A percentile compares a stretch with the other conserved stretches of the same genome.
Conservation (phyloP, 2,329 filamentous ascomycete species). For the Aureobasidium sp. region DNA sequence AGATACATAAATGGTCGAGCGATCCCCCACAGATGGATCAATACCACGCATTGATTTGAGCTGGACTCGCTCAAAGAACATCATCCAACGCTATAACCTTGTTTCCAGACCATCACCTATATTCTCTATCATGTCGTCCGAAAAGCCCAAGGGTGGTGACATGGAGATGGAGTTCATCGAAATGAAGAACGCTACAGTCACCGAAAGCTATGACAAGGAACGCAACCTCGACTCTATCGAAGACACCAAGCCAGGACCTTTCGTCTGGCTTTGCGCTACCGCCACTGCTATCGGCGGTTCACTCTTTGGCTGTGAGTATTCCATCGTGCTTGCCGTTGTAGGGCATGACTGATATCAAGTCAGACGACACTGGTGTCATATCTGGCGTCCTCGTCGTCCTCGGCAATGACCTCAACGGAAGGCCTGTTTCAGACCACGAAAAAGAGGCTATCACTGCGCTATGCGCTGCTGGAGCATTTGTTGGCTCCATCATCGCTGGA, state of each 20-base stretch:
- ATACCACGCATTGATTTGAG: not conserved
- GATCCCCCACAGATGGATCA: not conserved
- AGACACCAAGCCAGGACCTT: conserved; percentile 16
- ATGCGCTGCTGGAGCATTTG: conserved; percentile 12
- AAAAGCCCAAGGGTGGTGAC: not conserved
- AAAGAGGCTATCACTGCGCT: conserved; percentile 14
- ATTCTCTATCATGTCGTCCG: not conserved
- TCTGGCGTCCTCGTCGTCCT: conserved; percentile 14
- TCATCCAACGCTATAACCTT: not conserved
- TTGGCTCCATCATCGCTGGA: conserved; percentile 12
- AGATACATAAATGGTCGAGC: not conserved
- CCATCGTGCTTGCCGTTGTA: not conserved
- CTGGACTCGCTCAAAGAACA: not conserved
- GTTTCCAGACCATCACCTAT: not conserved
- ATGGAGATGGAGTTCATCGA: conserved; percentile 7
- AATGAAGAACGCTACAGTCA: conserved; percentile 1
- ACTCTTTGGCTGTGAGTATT: conserved; percentile 15
- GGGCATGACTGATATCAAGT: not conserved
- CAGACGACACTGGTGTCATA: conserved; percentile 15
- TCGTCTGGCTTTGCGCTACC: conserved; percentile 19
- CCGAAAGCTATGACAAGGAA: conserved; percentile 8
- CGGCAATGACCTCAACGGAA: not conserved
- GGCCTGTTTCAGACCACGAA: conserved; percentile 8
- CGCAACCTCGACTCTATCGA: conserved; percentile 16
- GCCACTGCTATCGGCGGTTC: conserved; percentile 19